Evolutionary conservation across 2,329 filamentous ascomycete genomes (phyloP).

Genomic region (Fusarium sp.): DNA sequence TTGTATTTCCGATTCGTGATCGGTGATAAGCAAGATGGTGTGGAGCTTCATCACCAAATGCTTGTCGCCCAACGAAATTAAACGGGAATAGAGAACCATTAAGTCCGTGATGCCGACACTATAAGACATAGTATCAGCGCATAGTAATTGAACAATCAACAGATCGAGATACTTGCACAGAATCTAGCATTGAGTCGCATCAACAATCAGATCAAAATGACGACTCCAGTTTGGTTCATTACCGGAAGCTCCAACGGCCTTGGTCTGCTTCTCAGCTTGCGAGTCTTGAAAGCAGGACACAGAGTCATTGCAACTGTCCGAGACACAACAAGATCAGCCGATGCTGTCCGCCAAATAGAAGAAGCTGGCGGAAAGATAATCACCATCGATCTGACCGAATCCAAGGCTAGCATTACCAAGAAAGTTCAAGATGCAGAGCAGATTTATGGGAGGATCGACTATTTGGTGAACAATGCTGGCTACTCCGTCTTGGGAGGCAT

Average conservation of each 20-base stretch:
- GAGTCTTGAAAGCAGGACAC: conserved; percentile 32
- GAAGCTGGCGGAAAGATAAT: conserved; percentile 42
- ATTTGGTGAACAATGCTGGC: conserved; percentile 64
- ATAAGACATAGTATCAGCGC: background rate
- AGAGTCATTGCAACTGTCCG: conserved; percentile 34
- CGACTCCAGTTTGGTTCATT: conserved; percentile 38
- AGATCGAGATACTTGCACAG: background rate
- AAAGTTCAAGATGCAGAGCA: conserved; percentile 41
- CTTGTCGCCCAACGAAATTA: background rate
- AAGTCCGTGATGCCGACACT: conserved; percentile 16
- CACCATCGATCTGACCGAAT: conserved; percentile 44
- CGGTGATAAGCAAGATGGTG: background rate
- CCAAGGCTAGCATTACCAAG: conserved; percentile 35
- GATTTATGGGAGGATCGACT: conserved; percentile 52
- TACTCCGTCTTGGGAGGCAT: conserved; percentile 43
- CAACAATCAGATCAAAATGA: conserved; percentile 19
- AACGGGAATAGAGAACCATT: conserved; percentile 15
- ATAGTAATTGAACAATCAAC: no score
- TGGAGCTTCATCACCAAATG: background rate
- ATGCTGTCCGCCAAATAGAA: conserved; percentile 31
- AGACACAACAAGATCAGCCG: conserved; percentile 17
- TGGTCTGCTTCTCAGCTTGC: conserved; percentile 32
- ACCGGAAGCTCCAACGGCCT: conserved; percentile 40
- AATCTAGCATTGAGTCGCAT: background rate
- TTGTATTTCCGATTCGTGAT: conserved; percentile 11